Percentiles rank a stretch among this genome's conserved stretches.
phyloP scores from a whole-genome alignment of 1,284 basidiomycete species.

The Clitocybe nebularis region DNA sequence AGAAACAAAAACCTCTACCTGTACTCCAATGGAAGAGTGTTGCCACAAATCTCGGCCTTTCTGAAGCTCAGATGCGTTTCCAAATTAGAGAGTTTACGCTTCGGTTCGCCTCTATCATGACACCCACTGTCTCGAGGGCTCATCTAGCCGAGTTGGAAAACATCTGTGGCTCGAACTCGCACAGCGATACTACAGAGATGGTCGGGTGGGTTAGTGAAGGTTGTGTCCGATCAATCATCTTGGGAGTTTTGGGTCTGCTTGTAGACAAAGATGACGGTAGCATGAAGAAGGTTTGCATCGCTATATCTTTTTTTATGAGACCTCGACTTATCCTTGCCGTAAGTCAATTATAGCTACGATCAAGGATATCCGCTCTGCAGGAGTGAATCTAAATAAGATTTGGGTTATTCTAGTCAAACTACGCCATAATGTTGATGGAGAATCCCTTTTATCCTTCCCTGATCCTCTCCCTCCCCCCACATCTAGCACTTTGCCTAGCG shows the following conservation, averaged over 20 bases:
- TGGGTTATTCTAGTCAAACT: slow-evolving; percentile 52
- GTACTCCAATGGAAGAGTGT: slow-evolving; percentile 48
- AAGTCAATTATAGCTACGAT: slow-evolving; percentile 43
- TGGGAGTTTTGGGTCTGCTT: slow-evolving; percentile 55
- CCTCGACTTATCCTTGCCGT: neutral
- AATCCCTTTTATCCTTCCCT: slow-evolving; percentile 36
- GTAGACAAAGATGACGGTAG: slow-evolving; percentile 39
- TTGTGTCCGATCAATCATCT: slow-evolving; percentile 56
- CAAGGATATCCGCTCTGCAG: slow-evolving; percentile 47
- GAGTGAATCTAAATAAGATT: slow-evolving; percentile 55
- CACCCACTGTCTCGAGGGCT: slow-evolving; percentile 41
- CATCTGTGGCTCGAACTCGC: slow-evolving; percentile 37
- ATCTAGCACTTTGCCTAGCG: slow-evolving; percentile 29
- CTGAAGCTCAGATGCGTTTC: slow-evolving; percentile 56
- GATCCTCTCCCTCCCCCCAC: slow-evolving; percentile 52
- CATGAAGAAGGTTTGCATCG: slow-evolving; percentile 25
- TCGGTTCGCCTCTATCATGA: slow-evolving; percentile 54
- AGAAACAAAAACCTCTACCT: slow-evolving; percentile 27
- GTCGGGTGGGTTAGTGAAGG: slow-evolving; percentile 59
- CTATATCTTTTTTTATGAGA: neutral
- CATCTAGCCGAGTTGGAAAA: slow-evolving; percentile 65
- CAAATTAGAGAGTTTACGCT: slow-evolving; percentile 70
- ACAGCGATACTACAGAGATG: slow-evolving; percentile 38
- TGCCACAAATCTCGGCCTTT: slow-evolving; percentile 37
- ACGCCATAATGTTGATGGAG: slow-evolving; percentile 22